A percentile compares a stretch with the other conserved stretches of the same genome.
These are phyloP conservation scores for Syzygium jambos DNA, from an alignment of 345 rosid genomes.

Conservation along the genomic window DNA sequence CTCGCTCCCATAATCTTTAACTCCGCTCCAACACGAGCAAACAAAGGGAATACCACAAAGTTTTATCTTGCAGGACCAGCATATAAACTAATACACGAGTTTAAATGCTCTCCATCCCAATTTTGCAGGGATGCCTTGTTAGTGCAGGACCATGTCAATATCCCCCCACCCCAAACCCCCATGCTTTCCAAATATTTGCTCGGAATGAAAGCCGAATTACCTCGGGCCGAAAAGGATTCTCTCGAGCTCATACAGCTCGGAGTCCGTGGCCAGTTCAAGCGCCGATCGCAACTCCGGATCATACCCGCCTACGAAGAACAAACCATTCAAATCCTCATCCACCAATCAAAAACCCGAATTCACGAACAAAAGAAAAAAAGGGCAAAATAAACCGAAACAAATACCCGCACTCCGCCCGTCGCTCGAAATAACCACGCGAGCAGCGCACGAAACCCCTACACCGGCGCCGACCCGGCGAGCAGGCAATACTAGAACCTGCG, in stretches of 20 bases:
- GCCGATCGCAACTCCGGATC: constrained; percentile 86
- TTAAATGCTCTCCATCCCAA: not conserved
- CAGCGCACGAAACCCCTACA: not conserved
- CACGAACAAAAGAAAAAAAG: not conserved
- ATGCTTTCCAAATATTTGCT: not conserved
- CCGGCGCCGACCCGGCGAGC: not conserved
- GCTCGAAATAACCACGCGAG: not conserved
- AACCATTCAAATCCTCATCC: not conserved
- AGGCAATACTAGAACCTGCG: not conserved
- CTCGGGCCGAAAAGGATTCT: constrained; percentile 87
- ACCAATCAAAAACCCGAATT: constrained; percentile 2
- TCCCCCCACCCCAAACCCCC: not conserved
- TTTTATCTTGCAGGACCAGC: not conserved
- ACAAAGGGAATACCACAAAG: not conserved
- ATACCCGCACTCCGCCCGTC: not conserved
- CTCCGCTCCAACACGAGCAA: not conserved
- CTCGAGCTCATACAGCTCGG: constrained; percentile 73
- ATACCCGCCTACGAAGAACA: constrained; percentile 18
- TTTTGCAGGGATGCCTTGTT: not conserved
- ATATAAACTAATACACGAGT: not conserved
- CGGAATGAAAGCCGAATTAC: constrained; percentile 14
- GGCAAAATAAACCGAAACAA: not conserved
- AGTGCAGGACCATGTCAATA: not conserved
- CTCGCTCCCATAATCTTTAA: not conserved
- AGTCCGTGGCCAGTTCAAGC: constrained; percentile 81